Conservation (phyloP, 345 rosid species). For the Psidium friedrichsthalianum region DNA sequence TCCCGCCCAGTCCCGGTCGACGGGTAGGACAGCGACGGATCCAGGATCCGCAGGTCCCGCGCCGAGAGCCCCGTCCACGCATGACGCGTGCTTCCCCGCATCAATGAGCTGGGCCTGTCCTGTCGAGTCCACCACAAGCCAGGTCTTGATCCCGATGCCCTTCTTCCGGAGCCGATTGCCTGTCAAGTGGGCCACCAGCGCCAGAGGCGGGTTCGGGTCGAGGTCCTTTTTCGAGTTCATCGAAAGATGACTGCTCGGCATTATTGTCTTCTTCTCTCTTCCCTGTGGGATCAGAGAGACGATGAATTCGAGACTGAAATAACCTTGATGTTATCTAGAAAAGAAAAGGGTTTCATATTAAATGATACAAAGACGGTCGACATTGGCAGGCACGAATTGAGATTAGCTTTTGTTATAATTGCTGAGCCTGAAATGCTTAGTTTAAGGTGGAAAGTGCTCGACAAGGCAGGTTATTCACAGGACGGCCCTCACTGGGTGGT, state of each 20-base stretch:
- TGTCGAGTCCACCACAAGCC: background rate
- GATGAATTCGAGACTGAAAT: background rate
- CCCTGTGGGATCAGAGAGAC: background rate
- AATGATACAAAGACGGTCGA: background rate
- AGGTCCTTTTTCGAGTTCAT: background rate
- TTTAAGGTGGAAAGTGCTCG: background rate
- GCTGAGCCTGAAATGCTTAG: background rate
- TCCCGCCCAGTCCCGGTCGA: background rate
- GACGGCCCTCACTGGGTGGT: background rate
- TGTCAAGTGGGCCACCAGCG: background rate
- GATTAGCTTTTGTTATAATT: background rate
- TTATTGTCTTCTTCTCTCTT: background rate
- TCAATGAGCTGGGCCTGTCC: background rate
- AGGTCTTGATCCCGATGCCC: slow-evolving; percentile 1
- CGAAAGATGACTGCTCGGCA: background rate
- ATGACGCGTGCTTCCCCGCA: background rate
- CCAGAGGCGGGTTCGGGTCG: background rate
- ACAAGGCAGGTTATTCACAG: background rate
- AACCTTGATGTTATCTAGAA: background rate
- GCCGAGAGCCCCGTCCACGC: background rate
- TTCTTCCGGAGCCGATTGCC: background rate
- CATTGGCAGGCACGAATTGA: background rate
- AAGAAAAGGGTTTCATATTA: background rate
- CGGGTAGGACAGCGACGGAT: slow-evolving; percentile 1
- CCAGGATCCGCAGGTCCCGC: slow-evolving; percentile 6